phyloP scores from a whole-genome alignment of 768 basidiomycete genomes.

The Lyophyllum atratum region DNA sequence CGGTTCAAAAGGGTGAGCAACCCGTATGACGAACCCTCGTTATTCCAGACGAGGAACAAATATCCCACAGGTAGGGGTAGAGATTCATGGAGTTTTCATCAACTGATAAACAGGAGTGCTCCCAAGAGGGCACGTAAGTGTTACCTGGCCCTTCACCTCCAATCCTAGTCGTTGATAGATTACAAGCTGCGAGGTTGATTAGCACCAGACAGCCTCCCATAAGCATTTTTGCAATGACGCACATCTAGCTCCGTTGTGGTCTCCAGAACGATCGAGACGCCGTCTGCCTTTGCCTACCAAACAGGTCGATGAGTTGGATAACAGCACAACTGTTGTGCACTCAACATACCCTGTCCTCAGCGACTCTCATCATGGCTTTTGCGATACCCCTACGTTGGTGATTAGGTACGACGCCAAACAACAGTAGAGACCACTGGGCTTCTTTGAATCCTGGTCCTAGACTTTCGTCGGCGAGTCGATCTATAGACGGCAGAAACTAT shows the following conservation, averaged over 20 bases:
- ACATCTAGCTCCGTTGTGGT: slow-evolving; percentile 29
- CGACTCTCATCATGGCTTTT: slow-evolving; percentile 25
- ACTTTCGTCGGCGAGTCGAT: slow-evolving; percentile 13
- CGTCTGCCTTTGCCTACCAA: slow-evolving; percentile 21
- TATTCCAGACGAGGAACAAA: no score
- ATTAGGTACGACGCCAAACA: slow-evolving; percentile 28
- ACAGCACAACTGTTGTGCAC: background rate
- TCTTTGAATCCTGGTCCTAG: slow-evolving; percentile 22
- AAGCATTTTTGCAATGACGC: background rate
- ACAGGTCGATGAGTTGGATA: no score
- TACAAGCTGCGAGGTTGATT: slow-evolving; percentile 17
- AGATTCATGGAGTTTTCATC: background rate
- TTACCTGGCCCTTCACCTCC: slow-evolving; percentile 13
- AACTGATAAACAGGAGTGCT: slow-evolving; percentile 20
- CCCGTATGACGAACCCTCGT: no score
- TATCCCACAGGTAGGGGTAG: no score
- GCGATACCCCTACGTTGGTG: slow-evolving; percentile 32
- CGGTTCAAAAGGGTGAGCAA: no score
- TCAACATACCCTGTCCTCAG: slow-evolving; percentile 23
- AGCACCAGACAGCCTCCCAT: slow-evolving; percentile 12
- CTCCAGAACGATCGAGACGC: slow-evolving; percentile 24
- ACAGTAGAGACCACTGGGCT: slow-evolving; percentile 28
- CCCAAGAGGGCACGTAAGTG: slow-evolving; percentile 2
- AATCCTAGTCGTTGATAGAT: slow-evolving; percentile 19
- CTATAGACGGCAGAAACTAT: slow-evolving; percentile 25